These are phyloP conservation scores for maize (Zea mays) DNA, from an alignment of 176 grass and related monocot species.

Conservation along the genomic window Zm-B73-REFERENCE-NAM-5.0 NC_050100.1:8336001-8336500, in stretches of 20 bases:
- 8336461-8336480: slow-evolving; percentile 71
- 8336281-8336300: slow-evolving; percentile 61
- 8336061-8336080: background rate
- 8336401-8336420: slow-evolving; percentile 54
- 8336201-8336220: slow-evolving; percentile 26
- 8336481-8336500: slow-evolving; percentile 70
- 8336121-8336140: background rate
- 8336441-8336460: slow-evolving; percentile 76
- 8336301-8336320: slow-evolving; percentile 44
- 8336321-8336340: slow-evolving; percentile 57
- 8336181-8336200: slow-evolving; percentile 9
- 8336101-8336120: background rate
- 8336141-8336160: background rate
- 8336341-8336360: slow-evolving; percentile 78
- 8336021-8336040: background rate
- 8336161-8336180: slow-evolving; percentile 21
- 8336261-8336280: background rate
- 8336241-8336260: background rate
- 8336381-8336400: slow-evolving; percentile 56
- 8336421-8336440: slow-evolving; percentile 67
- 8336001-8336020: background rate
- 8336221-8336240: background rate
- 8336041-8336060: background rate
- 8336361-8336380: slow-evolving; percentile 84
- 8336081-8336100: background rate